Evolutionary conservation across 169 alveolate species (phyloP), one percentile per base, ranked within the genome.

Genomic region (Plasmodium fragile): DNA sequence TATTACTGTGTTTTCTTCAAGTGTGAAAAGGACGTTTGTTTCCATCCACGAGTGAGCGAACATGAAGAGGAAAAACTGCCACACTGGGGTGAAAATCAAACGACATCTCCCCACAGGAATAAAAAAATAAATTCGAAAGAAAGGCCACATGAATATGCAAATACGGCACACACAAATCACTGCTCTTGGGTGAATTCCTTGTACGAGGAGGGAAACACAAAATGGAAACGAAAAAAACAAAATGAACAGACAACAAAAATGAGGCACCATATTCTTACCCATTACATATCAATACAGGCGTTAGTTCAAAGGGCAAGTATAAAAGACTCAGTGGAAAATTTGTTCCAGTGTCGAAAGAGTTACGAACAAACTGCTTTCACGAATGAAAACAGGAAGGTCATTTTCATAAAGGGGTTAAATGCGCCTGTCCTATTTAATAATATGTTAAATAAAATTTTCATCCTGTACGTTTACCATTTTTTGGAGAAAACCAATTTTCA

Each of bases 1-100:
- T 79, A 91, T 70, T 91, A 91, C 78, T 52, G 34, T 32, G 92
- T 91, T 34, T 80, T 91, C 30, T 90, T 79, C 34, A 90, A 90
- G 59, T 16, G 43, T 10, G 75, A 81, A 36, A 53, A 87, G 45
- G 79, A 72, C 3, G 22, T 55, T 5, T 28, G 32, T 16, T 8
- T 10, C 41, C 32, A 16, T 6, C 34, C 75, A 59, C 36, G 55
- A 45, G 55, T n/a, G 55, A 0, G n/a, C n/a, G 55, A 45, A 13
- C 18, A 11, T 45, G 41, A 85, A 25, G 4, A 79, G 16, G 53
- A 25, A 52, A 80, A 16, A 71, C 7, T 30, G 36, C 39, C 25
- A 13, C 25, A 22, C 18, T 2, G 45, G 55, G 18, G 75, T 39
- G 16, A 22, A 72, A 22, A 65, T 22, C n/a, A 45, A 11, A 45